Evolutionary conservation across 192 early-diverging fungal genomes (phyloP).

Genomic region (Podila verticillata): DNA sequence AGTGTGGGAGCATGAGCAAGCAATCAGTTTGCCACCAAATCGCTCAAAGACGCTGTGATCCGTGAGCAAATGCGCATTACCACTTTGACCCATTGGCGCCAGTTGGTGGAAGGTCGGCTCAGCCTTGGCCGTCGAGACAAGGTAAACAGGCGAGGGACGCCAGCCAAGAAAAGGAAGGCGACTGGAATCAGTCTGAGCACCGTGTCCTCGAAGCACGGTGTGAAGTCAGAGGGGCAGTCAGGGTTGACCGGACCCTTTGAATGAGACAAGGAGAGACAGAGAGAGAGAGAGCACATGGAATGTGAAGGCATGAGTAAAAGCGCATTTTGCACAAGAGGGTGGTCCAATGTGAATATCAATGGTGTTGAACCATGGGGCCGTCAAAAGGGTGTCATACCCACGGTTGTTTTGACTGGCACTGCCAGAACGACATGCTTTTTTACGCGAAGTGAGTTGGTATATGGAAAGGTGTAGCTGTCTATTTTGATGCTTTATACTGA

Average conservation of each 20-base stretch:
- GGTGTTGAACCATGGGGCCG: too few species aligned
- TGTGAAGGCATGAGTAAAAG: too few species aligned
- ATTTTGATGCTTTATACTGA: too few species aligned
- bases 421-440: conserved; percentile 34
- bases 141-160: conserved; percentile 10
- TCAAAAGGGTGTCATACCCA: conserved; percentile 24
- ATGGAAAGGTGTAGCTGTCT: too few species aligned
- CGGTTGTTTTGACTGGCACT: conserved; percentile 22
- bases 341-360: too few species aligned
- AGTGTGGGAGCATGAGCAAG: not conserved
- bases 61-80: conserved; percentile 3
- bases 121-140: conserved; percentile 13
- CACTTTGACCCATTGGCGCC: conserved; percentile 30
- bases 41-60: not conserved
- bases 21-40: too few species aligned
- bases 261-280: too few species aligned
- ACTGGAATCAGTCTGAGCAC: conserved; percentile 18
- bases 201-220: conserved; percentile 54
- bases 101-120: conserved; percentile 12
- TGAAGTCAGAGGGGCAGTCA: conserved; percentile 47
- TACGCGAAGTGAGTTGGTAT: too few species aligned
- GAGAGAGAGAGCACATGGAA: too few species aligned
- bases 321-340: too few species aligned
- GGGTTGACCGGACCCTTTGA: conserved; percentile 44
- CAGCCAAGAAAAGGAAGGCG: conserved; percentile 16